Conservation (phyloP, 345 rosid species). For the Populus davidiana region DNA sequence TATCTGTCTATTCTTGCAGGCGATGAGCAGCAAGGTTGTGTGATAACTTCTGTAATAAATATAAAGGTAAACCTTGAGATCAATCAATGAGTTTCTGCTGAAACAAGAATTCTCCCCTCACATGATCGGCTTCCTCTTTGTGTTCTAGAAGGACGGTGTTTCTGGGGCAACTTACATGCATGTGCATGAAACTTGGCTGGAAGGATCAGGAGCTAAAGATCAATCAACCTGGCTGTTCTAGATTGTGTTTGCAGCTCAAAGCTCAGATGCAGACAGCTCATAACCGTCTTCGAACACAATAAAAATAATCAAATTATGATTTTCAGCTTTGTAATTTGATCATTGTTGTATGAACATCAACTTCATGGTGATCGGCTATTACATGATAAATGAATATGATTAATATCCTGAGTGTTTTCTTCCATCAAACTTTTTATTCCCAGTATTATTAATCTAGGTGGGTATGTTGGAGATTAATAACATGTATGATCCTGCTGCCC, state of each 20-base stretch:
- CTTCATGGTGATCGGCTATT: background rate
- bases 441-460: background rate
- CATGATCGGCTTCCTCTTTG: slow-evolving; percentile 16
- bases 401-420: background rate
- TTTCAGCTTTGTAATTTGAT: background rate
- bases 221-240: slow-evolving; percentile 42
- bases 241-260: background rate
- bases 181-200: slow-evolving; percentile 70
- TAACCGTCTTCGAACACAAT: background rate
- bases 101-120: background rate
- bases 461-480: background rate
- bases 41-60: slow-evolving; percentile 45
- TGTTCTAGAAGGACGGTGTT: slow-evolving; percentile 38
- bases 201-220: slow-evolving; percentile 44
- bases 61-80: slow-evolving; percentile 43
- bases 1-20: slow-evolving; percentile 35
- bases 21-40: slow-evolving; percentile 55
- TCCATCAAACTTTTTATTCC: background rate
- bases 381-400: background rate
- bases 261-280: background rate
- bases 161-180: slow-evolving; percentile 49
- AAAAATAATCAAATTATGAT: background rate
- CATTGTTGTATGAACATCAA: background rate
- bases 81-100: background rate
- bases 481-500: background rate